Conservation (phyloP, 2,329 filamentous ascomycete species). For the Fusarium fujikuroi region DNA sequence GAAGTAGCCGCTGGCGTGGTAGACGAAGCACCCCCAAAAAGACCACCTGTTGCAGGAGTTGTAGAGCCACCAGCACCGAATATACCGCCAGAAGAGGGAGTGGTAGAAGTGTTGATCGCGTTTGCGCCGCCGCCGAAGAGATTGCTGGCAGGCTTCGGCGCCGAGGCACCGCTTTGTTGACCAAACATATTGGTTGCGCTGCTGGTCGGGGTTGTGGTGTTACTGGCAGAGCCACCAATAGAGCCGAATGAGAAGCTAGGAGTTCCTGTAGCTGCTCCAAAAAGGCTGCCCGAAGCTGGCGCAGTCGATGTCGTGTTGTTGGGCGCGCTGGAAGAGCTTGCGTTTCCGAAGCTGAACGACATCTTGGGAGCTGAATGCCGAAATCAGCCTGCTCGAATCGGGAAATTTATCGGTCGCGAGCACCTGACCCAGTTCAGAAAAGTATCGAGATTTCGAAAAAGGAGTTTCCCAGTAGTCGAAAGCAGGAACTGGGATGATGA, state of each 20-base stretch:
- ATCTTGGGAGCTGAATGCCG: slow-evolving; percentile 44
- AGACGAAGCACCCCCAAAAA: slow-evolving; percentile 40
- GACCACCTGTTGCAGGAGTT: slow-evolving; percentile 32
- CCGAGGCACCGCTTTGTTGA: slow-evolving; percentile 43
- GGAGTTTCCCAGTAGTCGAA: neutral
- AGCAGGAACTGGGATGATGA: slow-evolving; percentile 12
- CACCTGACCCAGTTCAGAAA: neutral
- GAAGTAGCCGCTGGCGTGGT: slow-evolving; percentile 45
- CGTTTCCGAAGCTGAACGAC: slow-evolving; percentile 54
- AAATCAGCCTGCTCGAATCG: slow-evolving; percentile 37
- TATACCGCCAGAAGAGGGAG: slow-evolving; percentile 28
- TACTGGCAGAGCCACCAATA: slow-evolving; percentile 38
- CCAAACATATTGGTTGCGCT: slow-evolving; percentile 48
- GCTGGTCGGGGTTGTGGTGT: slow-evolving; percentile 45
- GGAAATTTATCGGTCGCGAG: slow-evolving; percentile 23
- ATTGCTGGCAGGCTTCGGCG: slow-evolving; percentile 44
- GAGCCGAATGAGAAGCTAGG: slow-evolving; percentile 57
- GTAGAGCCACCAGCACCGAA: slow-evolving; percentile 45
- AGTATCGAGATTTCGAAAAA: slow-evolving; percentile 9
- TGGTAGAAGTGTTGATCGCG: slow-evolving; percentile 36
- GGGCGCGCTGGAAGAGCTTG: slow-evolving; percentile 49
- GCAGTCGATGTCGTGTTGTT: slow-evolving; percentile 51
- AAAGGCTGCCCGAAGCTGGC: slow-evolving; percentile 54
- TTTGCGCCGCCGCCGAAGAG: slow-evolving; percentile 42
- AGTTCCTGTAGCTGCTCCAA: slow-evolving; percentile 50